A percentile compares a stretch with the other conserved stretches of the same genome.
Evolutionary conservation across 805 yeast species (phyloP).

Genomic region (Lipomyces yamanashiensis): DNA sequence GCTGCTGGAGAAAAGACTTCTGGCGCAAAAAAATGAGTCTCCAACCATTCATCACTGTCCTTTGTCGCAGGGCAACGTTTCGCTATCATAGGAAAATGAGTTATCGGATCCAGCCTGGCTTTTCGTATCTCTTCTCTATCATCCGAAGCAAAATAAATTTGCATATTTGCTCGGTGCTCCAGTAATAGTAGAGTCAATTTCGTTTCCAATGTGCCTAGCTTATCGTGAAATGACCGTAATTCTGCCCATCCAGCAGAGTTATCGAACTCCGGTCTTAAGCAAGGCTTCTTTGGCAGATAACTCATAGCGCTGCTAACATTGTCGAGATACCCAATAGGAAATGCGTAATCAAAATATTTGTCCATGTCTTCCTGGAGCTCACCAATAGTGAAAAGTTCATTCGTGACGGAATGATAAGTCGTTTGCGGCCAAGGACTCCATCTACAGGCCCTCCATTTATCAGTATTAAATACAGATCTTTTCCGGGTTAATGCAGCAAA

Average conservation of each 20-base stretch:
- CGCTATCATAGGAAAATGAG: not conserved
- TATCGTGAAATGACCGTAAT: not conserved
- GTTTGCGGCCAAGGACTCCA: not conserved
- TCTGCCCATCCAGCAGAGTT: constrained; percentile 2
- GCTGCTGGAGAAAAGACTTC: not conserved
- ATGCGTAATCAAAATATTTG: not conserved
- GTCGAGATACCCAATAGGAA: not conserved
- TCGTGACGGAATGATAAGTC: not conserved
- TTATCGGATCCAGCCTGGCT: not conserved
- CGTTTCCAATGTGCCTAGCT: not conserved
- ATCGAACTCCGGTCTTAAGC: not conserved
- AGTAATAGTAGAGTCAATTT: not conserved
- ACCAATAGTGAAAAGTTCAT: constrained; percentile 4
- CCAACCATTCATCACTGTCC: not conserved
- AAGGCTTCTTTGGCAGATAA: not conserved
- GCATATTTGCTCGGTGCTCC: not conserved
- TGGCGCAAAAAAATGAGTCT: not conserved
- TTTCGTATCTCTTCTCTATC: not conserved
- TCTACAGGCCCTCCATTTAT: not conserved
- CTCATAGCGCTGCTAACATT: not conserved
- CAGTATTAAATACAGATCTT: not conserved
- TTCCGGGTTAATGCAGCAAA: not conserved
- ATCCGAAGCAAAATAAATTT: not conserved
- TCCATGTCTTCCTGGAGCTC: not conserved
- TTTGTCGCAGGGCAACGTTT: constrained; percentile 4